These are phyloP conservation scores for Naumovozyma castellii DNA, from an alignment of 805 yeast species.

Conservation along the genomic window DNA sequence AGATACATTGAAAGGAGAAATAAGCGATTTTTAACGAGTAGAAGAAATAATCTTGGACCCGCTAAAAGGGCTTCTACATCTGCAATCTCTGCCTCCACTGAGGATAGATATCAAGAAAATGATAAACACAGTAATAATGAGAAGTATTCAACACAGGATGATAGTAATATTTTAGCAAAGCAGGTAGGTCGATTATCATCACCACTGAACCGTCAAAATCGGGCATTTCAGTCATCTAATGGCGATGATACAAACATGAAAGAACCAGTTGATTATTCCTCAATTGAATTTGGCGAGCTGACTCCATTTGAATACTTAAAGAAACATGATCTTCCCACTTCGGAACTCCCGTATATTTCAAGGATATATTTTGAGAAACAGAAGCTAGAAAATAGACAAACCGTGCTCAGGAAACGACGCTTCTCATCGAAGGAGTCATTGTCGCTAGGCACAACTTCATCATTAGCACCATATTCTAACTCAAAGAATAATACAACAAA, in stretches of 20 bases:
- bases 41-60: conserved; percentile 23
- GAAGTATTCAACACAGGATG: too few relatives aligned
- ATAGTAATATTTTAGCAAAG: neutral
- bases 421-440: conserved; percentile 8
- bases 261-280: conserved; percentile 8
- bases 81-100: neutral
- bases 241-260: neutral
- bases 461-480: neutral
- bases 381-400: conserved; percentile 26
- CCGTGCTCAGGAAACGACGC: conserved; percentile 20
- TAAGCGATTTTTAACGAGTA: conserved; percentile 20
- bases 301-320: conserved; percentile 35
- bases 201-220: neutral
- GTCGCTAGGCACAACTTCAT: neutral
- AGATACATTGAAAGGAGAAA: conserved; percentile 21
- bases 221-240: neutral
- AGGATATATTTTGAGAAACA: conserved; percentile 32
- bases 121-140: too few relatives aligned
- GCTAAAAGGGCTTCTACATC: conserved; percentile 23
- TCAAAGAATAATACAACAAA: neutral
- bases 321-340: conserved; percentile 30
- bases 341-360: conserved; percentile 31
- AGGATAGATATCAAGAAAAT: too few relatives aligned
- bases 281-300: conserved; percentile 30
- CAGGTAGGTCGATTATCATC: neutral